Conservation (phyloP, 1,139 yeast genomes). For the Pneumocystis jirovecii region DNA sequence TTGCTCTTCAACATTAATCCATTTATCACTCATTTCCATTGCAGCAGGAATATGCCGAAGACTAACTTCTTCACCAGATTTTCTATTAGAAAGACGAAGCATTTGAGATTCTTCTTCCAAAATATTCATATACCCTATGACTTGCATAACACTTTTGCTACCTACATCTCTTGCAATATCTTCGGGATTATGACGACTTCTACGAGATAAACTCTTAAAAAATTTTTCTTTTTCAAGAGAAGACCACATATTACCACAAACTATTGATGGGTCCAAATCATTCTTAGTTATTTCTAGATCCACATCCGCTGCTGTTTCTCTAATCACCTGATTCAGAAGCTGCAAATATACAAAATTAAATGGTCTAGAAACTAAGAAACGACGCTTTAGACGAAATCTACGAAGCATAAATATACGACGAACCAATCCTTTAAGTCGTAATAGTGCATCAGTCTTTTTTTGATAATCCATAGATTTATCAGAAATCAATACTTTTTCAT, state of each 20-base stretch:
- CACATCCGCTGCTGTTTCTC: not conserved
- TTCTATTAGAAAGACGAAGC: not conserved
- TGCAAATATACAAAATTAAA: not conserved
- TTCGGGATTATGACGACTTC: constrained; percentile 2
- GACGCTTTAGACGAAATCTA: not conserved
- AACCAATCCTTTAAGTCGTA: not conserved
- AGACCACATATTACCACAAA: constrained; percentile 4
- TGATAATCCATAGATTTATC: not conserved
- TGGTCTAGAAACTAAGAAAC: not conserved
- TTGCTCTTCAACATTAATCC: not conserved
- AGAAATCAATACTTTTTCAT: not conserved
- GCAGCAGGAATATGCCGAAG: not conserved
- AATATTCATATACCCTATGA: constrained; percentile 4
- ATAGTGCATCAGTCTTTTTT: not conserved
- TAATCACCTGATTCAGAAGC: not conserved
- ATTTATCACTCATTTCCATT: constrained; percentile 1
- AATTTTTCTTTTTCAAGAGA: constrained; percentile 4
- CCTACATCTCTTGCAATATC: constrained; percentile 4
- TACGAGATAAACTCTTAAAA: constrained; percentile 3
- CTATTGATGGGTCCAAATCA: not conserved
- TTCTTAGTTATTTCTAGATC: not conserved
- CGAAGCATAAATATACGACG: not conserved
- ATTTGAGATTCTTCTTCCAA: not conserved
- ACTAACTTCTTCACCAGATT: not conserved
- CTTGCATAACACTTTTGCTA: constrained; percentile 5